A percentile compares a stretch with the other conserved stretches of the same genome.
Evolutionary conservation across 192 early-diverging fungal genomes (phyloP).

Genomic region (Coemansia sp.): DNA sequence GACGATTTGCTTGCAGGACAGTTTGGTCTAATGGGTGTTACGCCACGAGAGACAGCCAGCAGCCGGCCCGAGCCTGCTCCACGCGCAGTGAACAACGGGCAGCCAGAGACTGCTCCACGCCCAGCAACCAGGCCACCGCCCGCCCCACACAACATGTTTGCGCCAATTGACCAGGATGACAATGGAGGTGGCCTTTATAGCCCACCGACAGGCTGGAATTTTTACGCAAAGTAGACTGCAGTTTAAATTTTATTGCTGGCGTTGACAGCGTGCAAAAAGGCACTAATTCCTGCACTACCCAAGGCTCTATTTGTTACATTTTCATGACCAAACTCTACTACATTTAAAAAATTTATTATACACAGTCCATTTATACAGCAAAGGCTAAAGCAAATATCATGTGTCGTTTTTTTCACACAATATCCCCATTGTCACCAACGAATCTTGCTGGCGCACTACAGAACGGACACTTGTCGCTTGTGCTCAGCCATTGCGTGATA

Average conservation of each 20-base stretch:
- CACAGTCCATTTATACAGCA: background rate
- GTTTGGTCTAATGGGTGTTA: background rate
- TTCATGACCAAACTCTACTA: background rate
- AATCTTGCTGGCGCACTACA: constrained; percentile 51
- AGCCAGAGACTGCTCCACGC: background rate
- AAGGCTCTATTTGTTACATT: background rate
- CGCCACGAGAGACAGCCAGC: background rate
- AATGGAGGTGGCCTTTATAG: background rate
- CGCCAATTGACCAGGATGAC: background rate
- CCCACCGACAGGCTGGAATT: background rate
- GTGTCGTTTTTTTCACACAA: too few relatives aligned
- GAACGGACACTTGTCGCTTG: constrained; percentile 86
- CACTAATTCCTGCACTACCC: background rate
- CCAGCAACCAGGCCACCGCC: background rate
- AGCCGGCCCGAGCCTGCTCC: background rate
- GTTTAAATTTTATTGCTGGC: background rate
- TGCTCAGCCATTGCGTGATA: constrained; percentile 81
- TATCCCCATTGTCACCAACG: background rate
- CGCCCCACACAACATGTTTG: background rate
- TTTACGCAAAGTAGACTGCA: background rate
- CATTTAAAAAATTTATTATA: background rate
- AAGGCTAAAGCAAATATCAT: too few relatives aligned
- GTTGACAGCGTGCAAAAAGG: background rate
- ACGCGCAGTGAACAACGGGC: background rate
- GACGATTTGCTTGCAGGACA: background rate